Evolutionary conservation across 345 rosid genomes (phyloP).

Genomic region (Eucalyptus microcorys): DNA sequence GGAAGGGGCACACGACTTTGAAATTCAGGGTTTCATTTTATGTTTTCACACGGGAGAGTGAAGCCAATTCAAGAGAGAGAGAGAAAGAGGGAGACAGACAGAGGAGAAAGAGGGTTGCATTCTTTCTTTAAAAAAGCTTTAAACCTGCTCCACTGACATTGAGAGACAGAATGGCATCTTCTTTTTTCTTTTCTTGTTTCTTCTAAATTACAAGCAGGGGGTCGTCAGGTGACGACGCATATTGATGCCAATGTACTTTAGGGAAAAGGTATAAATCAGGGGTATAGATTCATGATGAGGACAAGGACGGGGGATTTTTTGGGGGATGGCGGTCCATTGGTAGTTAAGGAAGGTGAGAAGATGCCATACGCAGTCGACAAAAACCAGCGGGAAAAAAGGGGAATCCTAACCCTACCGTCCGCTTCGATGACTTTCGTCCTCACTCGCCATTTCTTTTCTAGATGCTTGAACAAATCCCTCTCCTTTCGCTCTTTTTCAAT

Average conservation of each 20-base stretch:
- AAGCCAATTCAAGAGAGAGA: neutral
- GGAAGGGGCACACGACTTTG: neutral
- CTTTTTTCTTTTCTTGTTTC: neutral
- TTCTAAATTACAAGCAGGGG: neutral
- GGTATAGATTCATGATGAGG: neutral
- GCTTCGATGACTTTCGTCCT: neutral
- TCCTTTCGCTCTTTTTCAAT: neutral
- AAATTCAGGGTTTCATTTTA: neutral
- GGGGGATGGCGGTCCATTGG: neutral
- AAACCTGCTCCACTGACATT: neutral
- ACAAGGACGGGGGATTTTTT: neutral
- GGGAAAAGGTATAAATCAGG: neutral
- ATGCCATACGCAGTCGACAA: slow-evolving; percentile 21
- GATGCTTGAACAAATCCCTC: neutral
- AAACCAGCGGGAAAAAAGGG: slow-evolving; percentile 12
- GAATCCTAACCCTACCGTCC: slow-evolving; percentile 19
- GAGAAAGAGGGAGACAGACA: neutral
- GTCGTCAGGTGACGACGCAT: neutral
- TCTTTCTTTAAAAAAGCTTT: too few relatives aligned
- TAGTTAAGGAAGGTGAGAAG: slow-evolving; percentile 14
- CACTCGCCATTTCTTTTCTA: slow-evolving; percentile 1
- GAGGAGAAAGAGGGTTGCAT: neutral
- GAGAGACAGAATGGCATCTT: neutral
- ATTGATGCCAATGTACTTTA: neutral
- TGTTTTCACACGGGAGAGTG: neutral